Percentiles rank a stretch among this genome's conserved stretches.
These are phyloP conservation scores for Phytopythium mirpurense DNA, from an alignment of 352 stramenopile species.

Conservation along the genomic window DNA sequence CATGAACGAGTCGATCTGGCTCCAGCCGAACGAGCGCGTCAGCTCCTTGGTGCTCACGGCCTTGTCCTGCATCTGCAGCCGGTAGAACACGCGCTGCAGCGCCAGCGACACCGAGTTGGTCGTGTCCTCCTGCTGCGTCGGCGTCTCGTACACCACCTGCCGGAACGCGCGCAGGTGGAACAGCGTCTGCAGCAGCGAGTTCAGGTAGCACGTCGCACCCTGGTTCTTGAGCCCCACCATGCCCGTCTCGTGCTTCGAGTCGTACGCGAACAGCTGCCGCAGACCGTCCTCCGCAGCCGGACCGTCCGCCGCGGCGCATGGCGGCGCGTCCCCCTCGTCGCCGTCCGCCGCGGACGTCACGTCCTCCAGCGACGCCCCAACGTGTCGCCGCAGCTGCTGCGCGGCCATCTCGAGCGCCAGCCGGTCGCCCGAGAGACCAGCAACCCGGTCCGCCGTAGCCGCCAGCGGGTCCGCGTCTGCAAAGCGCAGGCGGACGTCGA, in stretches of 20 bases:
- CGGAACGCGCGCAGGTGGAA: slow-evolving; percentile 87
- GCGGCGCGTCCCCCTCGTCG: not conserved
- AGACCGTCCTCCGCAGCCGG: slow-evolving; percentile 10
- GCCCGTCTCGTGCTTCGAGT: slow-evolving; percentile 78
- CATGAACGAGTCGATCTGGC: slow-evolving; percentile 87
- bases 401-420: slow-evolving; percentile 5
- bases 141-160: slow-evolving; percentile 80
- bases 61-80: slow-evolving; percentile 61
- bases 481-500: slow-evolving; percentile 44
- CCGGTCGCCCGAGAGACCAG: slow-evolving; percentile 4
- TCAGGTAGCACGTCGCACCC: slow-evolving; percentile 92
- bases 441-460: slow-evolving; percentile 14
- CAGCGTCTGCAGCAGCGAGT: slow-evolving; percentile 91
- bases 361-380: not conserved
- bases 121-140: slow-evolving; percentile 71
- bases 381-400: slow-evolving; percentile 6
- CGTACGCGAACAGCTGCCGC: slow-evolving; percentile 42
- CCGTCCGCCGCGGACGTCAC: slow-evolving; percentile 6
- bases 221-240: slow-evolving; percentile 90
- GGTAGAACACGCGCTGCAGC: slow-evolving; percentile 83
- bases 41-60: slow-evolving; percentile 91
- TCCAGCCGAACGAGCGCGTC: slow-evolving; percentile 92
- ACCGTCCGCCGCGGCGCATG: too few relatives aligned
- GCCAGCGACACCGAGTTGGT: slow-evolving; percentile 81
- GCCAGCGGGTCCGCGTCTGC: slow-evolving; percentile 16